Evolutionary conservation across 176 grass and related monocot genomes (phyloP).

Genomic region (Hordeum vulgare): MorexV3_pseudomolecules_assembly NC_058518.1:476734381-476734880

Average conservation of each 20-base stretch:
- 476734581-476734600: constrained; percentile 19
- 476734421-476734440: too few relatives aligned
- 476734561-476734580: constrained; percentile 46
- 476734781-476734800: constrained; percentile 60
- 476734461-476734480: too few relatives aligned
- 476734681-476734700: background rate
- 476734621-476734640: background rate
- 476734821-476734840: constrained; percentile 11
- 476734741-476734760: constrained; percentile 62
- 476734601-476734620: constrained; percentile 16
- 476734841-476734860: constrained; percentile 8
- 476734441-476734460: too few relatives aligned
- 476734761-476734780: constrained; percentile 76
- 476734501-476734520: too few relatives aligned
- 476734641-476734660: background rate
- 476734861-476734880: constrained; percentile 36
- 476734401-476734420: too few relatives aligned
- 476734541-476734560: background rate
- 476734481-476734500: too few relatives aligned
- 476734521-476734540: too few relatives aligned
- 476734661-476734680: background rate
- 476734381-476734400: too few relatives aligned
- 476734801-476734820: constrained; percentile 49
- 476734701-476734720: constrained; percentile 41
- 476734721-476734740: constrained; percentile 71